phyloP scores from a whole-genome alignment of 352 stramenopile species.

The Halophytophthora polymorphica region DNA sequence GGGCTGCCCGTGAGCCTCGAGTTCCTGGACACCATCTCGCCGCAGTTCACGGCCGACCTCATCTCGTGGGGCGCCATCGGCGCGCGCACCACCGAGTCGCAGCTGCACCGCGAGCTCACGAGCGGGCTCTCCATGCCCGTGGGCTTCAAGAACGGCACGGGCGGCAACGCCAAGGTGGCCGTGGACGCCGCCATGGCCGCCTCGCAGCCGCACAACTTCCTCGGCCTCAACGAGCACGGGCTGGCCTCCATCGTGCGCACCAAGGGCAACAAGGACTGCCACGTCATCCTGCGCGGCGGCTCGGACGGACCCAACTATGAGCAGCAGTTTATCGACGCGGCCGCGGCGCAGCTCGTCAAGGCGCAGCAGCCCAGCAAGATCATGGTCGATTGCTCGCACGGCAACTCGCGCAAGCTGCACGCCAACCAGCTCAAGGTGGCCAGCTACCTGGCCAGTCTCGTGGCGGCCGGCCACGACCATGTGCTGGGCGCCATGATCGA shows the following conservation, averaged over 20 bases:
- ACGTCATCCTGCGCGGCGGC: conserved; percentile 81
- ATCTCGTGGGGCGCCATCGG: conserved; percentile 84
- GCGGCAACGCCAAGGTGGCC: conserved; percentile 76
- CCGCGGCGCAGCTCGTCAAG: conserved; percentile 57
- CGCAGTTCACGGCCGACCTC: conserved; percentile 75
- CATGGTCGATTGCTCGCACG: conserved; percentile 89
- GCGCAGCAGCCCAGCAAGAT: conserved; percentile 67
- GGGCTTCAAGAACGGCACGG: conserved; percentile 85
- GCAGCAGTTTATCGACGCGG: conserved; percentile 65
- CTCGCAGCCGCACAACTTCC: conserved; percentile 76
- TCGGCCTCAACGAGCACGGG: conserved; percentile 79
- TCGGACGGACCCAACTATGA: conserved; percentile 81
- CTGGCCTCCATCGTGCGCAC: conserved; percentile 82
- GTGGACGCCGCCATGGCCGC: conserved; percentile 70
- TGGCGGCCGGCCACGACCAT: conserved; percentile 62
- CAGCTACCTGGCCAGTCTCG: conserved; percentile 57
- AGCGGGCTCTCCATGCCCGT: conserved; percentile 81
- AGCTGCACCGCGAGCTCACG: conserved; percentile 79
- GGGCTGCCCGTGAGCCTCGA: conserved; percentile 74
- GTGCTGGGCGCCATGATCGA: conserved; percentile 88
- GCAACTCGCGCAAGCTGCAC: conserved; percentile 84
- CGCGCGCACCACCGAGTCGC: conserved; percentile 79
- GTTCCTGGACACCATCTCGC: conserved; percentile 83
- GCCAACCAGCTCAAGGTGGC: conserved; percentile 81
- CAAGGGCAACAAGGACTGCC: conserved; percentile 82